Evolutionary conservation across 345 rosid species (phyloP).

Genomic region (Gossypium ekmanianum): DNA sequence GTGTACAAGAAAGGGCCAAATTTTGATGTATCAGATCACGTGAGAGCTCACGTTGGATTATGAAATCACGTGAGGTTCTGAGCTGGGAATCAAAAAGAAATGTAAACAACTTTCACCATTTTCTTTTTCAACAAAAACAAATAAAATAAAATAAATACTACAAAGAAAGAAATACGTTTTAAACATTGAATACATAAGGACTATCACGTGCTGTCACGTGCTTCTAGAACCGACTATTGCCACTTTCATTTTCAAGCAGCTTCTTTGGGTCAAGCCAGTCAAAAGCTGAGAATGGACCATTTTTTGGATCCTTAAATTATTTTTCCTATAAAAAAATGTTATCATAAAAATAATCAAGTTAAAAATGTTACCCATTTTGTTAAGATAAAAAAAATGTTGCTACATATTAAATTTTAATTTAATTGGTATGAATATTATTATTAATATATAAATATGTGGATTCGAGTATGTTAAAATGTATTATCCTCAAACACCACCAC

Average conservation of each 20-base stretch:
- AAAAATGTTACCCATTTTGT: background rate
- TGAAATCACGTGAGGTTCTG: constrained; percentile 19
- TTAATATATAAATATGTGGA: rapidly evolving
- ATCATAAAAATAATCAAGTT: background rate
- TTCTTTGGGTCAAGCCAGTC: background rate
- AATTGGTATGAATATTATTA: too few relatives aligned
- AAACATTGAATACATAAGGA: background rate
- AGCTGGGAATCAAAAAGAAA: background rate
- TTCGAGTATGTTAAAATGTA: too few relatives aligned
- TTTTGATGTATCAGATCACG: background rate
- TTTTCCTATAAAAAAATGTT: background rate
- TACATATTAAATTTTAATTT: background rate
- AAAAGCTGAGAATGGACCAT: background rate
- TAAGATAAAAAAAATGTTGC: background rate
- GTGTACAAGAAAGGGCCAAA: background rate
- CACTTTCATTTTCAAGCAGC: background rate
- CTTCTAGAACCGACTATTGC: constrained; percentile 15
- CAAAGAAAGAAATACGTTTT: background rate
- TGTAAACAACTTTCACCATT: background rate
- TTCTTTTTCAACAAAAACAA: background rate
- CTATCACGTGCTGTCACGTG: constrained; percentile 39
- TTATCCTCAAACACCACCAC: too few relatives aligned
- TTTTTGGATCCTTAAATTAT: background rate
- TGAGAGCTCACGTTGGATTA: constrained; percentile 5
- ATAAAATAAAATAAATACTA: background rate